A percentile compares a stretch with the other conserved stretches of the same genome.
Conservation (phyloP, 1,284 basidiomycete genomes). For the Neonothopanus nambi region DNA sequence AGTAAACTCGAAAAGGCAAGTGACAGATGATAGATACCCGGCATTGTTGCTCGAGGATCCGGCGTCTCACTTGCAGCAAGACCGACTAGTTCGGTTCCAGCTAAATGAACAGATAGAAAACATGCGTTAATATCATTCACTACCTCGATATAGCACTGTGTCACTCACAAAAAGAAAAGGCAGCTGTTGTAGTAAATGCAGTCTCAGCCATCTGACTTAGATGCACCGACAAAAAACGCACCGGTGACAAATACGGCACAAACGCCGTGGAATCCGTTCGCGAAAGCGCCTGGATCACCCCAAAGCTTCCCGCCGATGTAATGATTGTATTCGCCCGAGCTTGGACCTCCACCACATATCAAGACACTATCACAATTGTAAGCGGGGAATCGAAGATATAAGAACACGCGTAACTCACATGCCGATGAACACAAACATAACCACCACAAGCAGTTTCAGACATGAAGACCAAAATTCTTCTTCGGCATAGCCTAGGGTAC, state of each 20-base stretch:
- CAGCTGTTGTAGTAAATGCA: conserved; percentile 30
- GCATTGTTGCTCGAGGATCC: conserved; percentile 62
- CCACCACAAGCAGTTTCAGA: conserved; percentile 54
- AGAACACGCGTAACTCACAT: conserved; percentile 38
- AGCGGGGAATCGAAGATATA: too few species aligned
- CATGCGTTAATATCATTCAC: not conserved
- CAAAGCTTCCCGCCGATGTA: conserved; percentile 51
- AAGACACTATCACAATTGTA: conserved; percentile 39
- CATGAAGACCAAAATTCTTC: conserved; percentile 59
- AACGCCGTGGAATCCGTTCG: conserved; percentile 45
- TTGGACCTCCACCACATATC: conserved; percentile 48
- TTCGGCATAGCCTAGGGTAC: conserved; percentile 51
- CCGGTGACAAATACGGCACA: conserved; percentile 45
- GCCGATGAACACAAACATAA: conserved; percentile 57
- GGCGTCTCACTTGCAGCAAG: conserved; percentile 60
- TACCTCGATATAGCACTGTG: not conserved
- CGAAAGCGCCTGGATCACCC: conserved; percentile 51
- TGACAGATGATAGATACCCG: too few species aligned
- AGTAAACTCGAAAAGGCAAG: too few species aligned
- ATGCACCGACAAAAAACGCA: conserved; percentile 7
- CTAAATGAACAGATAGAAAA: conserved; percentile 15
- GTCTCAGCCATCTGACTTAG: too few species aligned
- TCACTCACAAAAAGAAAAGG: conserved; percentile 56
- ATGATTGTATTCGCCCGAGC: conserved; percentile 33
- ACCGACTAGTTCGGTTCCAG: conserved; percentile 72